Base-by-base conservation (phyloP, 352 stramenopile genomes). In the Elongisporangium senticosum region DNA sequence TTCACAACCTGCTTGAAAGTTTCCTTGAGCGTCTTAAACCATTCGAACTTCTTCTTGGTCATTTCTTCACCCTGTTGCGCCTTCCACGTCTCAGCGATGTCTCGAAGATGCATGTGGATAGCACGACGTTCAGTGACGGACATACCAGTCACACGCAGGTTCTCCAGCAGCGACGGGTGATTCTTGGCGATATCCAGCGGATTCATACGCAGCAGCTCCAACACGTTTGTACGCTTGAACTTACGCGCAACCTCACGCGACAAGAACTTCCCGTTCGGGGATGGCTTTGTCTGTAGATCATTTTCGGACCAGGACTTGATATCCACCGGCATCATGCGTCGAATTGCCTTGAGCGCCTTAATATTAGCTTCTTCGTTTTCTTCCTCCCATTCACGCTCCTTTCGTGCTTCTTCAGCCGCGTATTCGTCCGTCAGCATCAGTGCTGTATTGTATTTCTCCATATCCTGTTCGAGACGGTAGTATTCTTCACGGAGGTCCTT, bases 371-470 rank as follows among this genome's bases (percentile, higher is more conserved):
- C 77, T 33, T 83, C 78, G 61, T 97, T 96, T 47, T 95, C 83
- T 20, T 96, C 87, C 58, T 98, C 91, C 91, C 91, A 98, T 59
- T 97, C 84, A 33, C 78, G 79, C 59, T 98, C 91, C 54, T 94
- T 90, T 59, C 86, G 65, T n/a, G 89, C 83, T 72, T 96, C 79
- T 74, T 98, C 87, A 14, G 86, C 86, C 7, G 88, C 81, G 52
- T 96, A 97, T 66, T 98, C 91, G 57, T 98, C 91, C 50, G 89
- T 95, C n/a, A 97, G 59, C 74, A 96, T 91, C 47, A 98, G 62
- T 21, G 91, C 91, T 37, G 76, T 93, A 62, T 96, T 97, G 69
- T 97, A 97, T 65, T 96, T 96, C 64, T 97, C 89, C 89, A 97
- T 97, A 61, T 97, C 89, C 65, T 96, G 88, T 64, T 97, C 90